Evolutionary conservation across 176 grass and related monocot genomes (phyloP), one percentile per base, ranked within the genome.

Genomic region (Hyparrhenia diplandra): DNA sequence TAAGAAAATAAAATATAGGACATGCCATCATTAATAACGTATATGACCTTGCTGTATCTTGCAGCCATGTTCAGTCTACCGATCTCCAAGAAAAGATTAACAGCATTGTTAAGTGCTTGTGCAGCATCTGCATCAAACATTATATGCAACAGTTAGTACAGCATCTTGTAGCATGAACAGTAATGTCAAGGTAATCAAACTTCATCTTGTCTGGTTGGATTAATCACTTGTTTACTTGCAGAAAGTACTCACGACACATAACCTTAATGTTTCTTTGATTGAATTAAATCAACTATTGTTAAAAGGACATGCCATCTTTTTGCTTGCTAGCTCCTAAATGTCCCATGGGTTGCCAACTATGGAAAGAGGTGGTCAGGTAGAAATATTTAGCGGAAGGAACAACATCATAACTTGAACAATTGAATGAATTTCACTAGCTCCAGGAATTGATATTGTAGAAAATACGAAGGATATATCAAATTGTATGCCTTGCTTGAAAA

Each of bases 31-130:
- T 40, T 10, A 72, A 32, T 6, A 51, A 13, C 41, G 23, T 21
- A 46, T 34, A 16, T 30, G 25, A 95, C 95, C 95, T 98, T 95
- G 88, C 88, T 91, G 78, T 98, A 95, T 95, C 95, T 93, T 88
- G 95, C 95, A 35, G 95, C 92, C 90, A 98, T 95, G 79, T 84
- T 95, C 81, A 98, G 70, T 86, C 90, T 88, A 28, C 95, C 92
- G 59, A 91, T 95, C 89, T 98, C 95, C 82, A 95, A 57, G 89
- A 91, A 92, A 80, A 95, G 78, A 80, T 95, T 93, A 73, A 95
- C 90, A 28, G 95, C 92, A 41, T 89, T 64, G 47, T 86, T 91
- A 59, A 98, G 77, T 17, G 88, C 86, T 61, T 98, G 62, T 39
- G 90, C 72, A 57, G 72, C 72, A 74, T 74, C 72, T 74, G 30